A percentile compares a stretch with the other conserved stretches of the same genome.
Conservation (phyloP, 306 rosid species). For the Rosa persica region DNA sequence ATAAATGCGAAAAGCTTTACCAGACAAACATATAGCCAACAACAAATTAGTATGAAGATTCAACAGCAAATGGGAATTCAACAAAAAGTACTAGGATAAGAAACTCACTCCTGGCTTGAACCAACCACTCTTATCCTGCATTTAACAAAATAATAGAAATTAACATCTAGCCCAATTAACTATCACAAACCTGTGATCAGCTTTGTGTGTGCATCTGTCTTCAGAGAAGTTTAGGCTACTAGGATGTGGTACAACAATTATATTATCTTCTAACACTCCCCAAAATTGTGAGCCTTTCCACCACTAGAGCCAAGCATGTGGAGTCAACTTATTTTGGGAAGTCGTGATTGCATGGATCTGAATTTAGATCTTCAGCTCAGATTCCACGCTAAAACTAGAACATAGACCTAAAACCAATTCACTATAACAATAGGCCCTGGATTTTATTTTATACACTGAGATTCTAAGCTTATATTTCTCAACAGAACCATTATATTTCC, state of each 20-base stretch:
- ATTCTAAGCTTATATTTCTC: neutral
- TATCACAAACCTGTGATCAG: neutral
- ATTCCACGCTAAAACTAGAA: neutral
- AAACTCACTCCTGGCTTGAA: constrained; percentile 54
- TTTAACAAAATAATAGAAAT: constrained; percentile 13
- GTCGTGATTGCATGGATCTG: neutral
- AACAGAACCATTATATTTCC: neutral
- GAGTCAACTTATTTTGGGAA: neutral
- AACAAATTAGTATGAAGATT: neutral
- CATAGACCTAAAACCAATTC: neutral
- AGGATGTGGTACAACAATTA: neutral
- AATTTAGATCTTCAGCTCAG: neutral
- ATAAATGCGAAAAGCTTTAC: neutral
- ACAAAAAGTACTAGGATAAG: constrained; percentile 22
- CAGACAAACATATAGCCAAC: neutral
- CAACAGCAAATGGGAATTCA: neutral
- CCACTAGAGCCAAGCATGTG: neutral
- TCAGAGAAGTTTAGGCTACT: neutral
- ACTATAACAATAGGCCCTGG: neutral
- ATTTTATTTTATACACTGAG: neutral
- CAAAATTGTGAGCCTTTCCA: neutral
- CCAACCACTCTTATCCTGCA: constrained; percentile 69
- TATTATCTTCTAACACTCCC: neutral
- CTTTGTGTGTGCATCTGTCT: neutral
- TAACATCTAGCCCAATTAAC: neutral